Conservation (phyloP, 169 alveolate species). For the Eimeria praecox region DNA sequence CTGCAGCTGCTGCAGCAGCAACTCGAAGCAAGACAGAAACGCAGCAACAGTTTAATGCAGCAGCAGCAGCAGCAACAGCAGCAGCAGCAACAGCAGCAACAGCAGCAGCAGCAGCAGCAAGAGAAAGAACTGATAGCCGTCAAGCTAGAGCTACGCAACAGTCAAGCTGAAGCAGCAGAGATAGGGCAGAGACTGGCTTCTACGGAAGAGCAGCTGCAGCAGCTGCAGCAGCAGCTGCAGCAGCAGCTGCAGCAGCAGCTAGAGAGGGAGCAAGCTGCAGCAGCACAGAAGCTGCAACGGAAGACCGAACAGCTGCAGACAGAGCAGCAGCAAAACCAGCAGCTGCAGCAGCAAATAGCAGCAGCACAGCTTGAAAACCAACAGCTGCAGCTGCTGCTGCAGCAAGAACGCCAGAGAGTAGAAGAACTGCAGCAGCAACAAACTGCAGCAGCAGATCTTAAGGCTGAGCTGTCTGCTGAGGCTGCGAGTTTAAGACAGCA, state of each 20-base stretch:
- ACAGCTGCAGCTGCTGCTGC: conserved; percentile 72
- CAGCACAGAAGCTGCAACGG: conserved; percentile 66
- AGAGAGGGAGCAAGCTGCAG: conserved; percentile 5
- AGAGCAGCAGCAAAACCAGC: conserved; percentile 53
- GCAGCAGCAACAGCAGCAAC: conserved; percentile 44
- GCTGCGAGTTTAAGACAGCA: conserved; percentile 48
- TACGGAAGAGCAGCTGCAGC: conserved; percentile 45
- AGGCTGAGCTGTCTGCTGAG: conserved; percentile 62
- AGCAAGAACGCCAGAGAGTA: conserved; percentile 24
- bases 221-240: conserved; percentile 75
- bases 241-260: conserved; percentile 71
- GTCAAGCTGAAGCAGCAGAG: conserved; percentile 65
- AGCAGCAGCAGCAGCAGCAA: conserved; percentile 45
- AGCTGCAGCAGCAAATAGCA: conserved; percentile 70
- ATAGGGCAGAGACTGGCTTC: conserved; percentile 20
- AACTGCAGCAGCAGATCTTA: conserved; percentile 28
- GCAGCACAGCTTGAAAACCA: conserved; percentile 44
- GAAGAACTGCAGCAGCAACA: conserved; percentile 26
- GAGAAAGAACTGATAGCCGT: conserved; percentile 11
- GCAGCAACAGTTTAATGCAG: neutral
- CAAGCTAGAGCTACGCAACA: conserved; percentile 40
- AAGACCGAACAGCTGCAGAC: conserved; percentile 17
- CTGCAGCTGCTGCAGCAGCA: conserved; percentile 74
- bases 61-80: conserved; percentile 20
- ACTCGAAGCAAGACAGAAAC: conserved; percentile 46